Evolutionary conservation across 331 rosid species (phyloP), one percentile per base, ranked within the genome.

Genomic region (Telfairia occidentalis): DNA sequence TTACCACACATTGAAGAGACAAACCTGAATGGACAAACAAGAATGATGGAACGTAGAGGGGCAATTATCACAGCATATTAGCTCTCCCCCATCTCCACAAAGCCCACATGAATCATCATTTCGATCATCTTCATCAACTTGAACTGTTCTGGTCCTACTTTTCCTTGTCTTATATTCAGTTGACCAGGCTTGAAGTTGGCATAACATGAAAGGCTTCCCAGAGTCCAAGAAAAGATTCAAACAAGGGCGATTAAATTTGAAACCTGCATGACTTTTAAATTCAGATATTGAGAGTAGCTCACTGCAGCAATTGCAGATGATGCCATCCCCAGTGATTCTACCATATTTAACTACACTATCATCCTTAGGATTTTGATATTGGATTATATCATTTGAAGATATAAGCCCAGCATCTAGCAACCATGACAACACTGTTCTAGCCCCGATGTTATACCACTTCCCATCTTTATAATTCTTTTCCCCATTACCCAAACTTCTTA

Each of bases 151-250:
- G 82, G 74, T 85, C 76, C 82, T 83, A 79, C 80, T 81, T 89
- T 85, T 95, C 84, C 92, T 84, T 75, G 86, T 55, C 84, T 89
- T 90, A 90, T 92, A 95, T 75, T 95, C 99, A 69, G 90, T 86
- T 66, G 99, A 92, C 99, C 99, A 95, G 74, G 99, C 99, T 86
- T 89, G 92, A 89, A 95, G 97, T 84, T 88, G 97, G 85, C 97
- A 89, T 79, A 95, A 80, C 78, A 92, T 87, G 82, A 92, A 92
- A 73, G 97, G 85, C 85, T 89, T 85, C 59, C 97, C 97, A 83
- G 97, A 90, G 78, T 82, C 90, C 94, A 90, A 84, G 83, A 87
- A 92, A 86, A 95, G 91, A 85, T 95, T 92, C 87, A 87, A 80
- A 82, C 96, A 90, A 53, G 97, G 94, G 46, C 97, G 97, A 77